These are phyloP conservation scores for Cyclotella baltica DNA, from an alignment of 108 stramenopile species.

Conservation along the genomic window DNA sequence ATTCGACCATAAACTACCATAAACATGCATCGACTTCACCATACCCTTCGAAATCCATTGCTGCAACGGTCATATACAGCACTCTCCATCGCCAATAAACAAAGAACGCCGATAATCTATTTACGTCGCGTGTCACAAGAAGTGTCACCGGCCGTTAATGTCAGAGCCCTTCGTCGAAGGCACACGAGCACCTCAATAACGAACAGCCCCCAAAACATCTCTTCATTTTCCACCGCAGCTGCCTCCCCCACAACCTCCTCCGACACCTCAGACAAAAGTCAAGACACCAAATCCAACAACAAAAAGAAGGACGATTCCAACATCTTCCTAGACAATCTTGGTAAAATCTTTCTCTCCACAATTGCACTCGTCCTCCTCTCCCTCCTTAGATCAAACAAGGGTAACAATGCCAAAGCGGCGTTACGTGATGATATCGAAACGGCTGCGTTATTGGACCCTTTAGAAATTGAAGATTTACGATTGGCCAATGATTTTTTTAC, in stretches of 20 bases:
- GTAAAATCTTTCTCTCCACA: slow-evolving; percentile 65
- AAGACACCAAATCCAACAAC: slow-evolving; percentile 19
- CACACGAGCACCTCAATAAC: no score
- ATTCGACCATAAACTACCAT: no score
- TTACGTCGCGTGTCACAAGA: no score
- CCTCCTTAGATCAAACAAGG: slow-evolving; percentile 69
- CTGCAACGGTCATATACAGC: no score
- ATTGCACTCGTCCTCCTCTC: slow-evolving; percentile 69
- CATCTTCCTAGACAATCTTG: slow-evolving; percentile 89
- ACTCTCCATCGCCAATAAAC: no score
- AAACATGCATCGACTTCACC: no score
- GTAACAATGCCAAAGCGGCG: slow-evolving; percentile 57
- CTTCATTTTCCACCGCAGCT: no score
- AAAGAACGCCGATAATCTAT: no score
- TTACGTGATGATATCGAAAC: slow-evolving; percentile 74
- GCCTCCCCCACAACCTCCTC: background rate
- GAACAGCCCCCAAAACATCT: no score
- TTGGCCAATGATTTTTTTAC: slow-evolving; percentile 69
- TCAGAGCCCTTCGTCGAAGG: no score
- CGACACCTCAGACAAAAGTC: slow-evolving; percentile 14
- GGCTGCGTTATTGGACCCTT: slow-evolving; percentile 69
- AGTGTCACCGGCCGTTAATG: no score
- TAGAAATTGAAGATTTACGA: slow-evolving; percentile 87
- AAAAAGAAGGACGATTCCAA: slow-evolving; percentile 64
- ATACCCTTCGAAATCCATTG: no score